Evolutionary conservation across 2,329 filamentous ascomycete genomes (phyloP).

Genomic region (Trichophyton schoenleinii): DNA sequence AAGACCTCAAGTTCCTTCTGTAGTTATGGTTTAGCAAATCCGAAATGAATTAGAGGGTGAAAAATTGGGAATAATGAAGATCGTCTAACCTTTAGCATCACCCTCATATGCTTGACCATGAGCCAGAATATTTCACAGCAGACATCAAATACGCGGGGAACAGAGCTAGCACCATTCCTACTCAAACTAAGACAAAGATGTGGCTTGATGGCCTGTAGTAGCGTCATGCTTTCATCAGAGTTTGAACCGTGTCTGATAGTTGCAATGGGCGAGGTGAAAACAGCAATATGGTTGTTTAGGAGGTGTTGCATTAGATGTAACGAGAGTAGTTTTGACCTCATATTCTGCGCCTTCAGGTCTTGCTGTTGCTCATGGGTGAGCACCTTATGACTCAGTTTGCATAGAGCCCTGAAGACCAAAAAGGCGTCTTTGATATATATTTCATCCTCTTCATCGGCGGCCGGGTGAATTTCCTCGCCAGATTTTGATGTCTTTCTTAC

Average conservation of each 20-base stretch:
- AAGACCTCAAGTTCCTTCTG: slow-evolving; percentile 97
- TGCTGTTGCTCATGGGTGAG: slow-evolving; percentile 82
- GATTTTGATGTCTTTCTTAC: slow-evolving; percentile 35
- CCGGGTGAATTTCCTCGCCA: slow-evolving; percentile 28
- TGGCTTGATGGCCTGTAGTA: slow-evolving; percentile 90
- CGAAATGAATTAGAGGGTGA: not conserved
- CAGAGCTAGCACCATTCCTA: slow-evolving; percentile 85
- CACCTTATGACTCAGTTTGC: slow-evolving; percentile 89
- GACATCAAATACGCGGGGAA: slow-evolving; percentile 85
- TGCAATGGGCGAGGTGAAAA: slow-evolving; percentile 83
- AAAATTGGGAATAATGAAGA: not conserved
- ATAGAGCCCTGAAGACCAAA: slow-evolving; percentile 92
- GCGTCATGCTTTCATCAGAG: slow-evolving; percentile 69
- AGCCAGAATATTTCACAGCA: slow-evolving; percentile 97
- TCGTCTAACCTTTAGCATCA: slow-evolving; percentile 67
- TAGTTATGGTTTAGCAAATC: slow-evolving; percentile 13
- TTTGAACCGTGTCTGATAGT: slow-evolving; percentile 85
- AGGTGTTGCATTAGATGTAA: slow-evolving; percentile 91
- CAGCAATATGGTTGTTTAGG: slow-evolving; percentile 80
- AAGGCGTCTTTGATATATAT: slow-evolving; percentile 96
- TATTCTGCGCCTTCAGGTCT: slow-evolving; percentile 84
- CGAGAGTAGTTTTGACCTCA: slow-evolving; percentile 93
- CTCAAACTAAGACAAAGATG: slow-evolving; percentile 92
- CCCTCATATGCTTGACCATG: slow-evolving; percentile 85
- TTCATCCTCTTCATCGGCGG: slow-evolving; percentile 64